phyloP scores from a whole-genome alignment of 73 alveolate species.

The Symbiodinium pilosum region DNA sequence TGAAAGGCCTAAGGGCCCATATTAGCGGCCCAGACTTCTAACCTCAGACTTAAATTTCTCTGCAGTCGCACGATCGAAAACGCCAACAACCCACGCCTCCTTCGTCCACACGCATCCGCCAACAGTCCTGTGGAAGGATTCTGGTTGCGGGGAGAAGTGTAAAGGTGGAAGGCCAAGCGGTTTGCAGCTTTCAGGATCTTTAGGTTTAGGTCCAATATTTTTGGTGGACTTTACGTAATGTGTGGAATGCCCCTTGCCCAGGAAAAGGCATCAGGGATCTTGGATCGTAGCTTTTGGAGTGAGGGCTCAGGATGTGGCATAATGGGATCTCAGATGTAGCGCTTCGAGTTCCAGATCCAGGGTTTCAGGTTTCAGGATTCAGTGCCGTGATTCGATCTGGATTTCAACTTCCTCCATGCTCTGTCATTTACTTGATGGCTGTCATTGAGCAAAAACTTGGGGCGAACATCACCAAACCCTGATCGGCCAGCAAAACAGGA shows the following conservation, averaged over 20 bases:
- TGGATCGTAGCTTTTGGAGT: neutral
- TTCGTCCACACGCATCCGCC: constrained; percentile 88
- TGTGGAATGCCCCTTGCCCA: no score
- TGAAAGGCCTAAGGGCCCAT: no score
- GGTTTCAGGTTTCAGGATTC: neutral
- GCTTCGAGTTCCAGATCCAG: neutral
- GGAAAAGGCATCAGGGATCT: no score
- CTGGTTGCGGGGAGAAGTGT: neutral
- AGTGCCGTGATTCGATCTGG: neutral
- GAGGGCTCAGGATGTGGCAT: neutral
- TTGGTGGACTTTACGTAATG: neutral
- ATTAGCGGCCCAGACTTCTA: no score
- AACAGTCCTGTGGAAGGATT: constrained; percentile 27
- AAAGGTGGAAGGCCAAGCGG: neutral
- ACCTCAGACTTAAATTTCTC: no score
- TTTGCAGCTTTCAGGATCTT: neutral
- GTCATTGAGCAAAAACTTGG: neutral
- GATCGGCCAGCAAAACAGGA: no score
- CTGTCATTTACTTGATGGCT: neutral
- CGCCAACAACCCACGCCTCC: neutral
- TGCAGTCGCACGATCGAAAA: no score
- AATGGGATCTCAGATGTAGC: neutral
- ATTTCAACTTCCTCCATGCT: neutral
- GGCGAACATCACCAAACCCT: neutral
- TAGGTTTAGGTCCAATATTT: neutral